A percentile compares a stretch with the other conserved stretches of the same genome.
These are phyloP conservation scores for Davidsoniella virescens DNA, from an alignment of 2,329 filamentous ascomycete genomes.

Conservation along the genomic window DNA sequence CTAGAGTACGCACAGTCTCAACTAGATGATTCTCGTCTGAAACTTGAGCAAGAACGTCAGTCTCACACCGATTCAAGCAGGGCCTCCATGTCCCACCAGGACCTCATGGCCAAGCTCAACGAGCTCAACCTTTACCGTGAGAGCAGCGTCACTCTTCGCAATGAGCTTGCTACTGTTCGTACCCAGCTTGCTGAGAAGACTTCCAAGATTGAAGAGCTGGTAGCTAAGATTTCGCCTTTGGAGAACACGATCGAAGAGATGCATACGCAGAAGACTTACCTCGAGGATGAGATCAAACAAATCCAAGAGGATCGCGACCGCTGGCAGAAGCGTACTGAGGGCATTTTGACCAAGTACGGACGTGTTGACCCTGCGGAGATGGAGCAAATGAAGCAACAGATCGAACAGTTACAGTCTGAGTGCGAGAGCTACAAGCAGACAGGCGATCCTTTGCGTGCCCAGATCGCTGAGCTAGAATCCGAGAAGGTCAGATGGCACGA, in stretches of 20 bases:
- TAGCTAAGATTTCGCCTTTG: constrained; percentile 62
- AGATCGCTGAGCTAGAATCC: constrained; percentile 36
- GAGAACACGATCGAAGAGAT: constrained; percentile 67
- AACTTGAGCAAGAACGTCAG: constrained; percentile 77
- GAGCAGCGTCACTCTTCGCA: constrained; percentile 79
- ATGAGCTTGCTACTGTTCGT: constrained; percentile 67
- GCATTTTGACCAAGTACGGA: constrained; percentile 91
- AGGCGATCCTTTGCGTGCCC: constrained; percentile 35
- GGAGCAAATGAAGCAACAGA: constrained; percentile 69
- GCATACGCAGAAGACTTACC: constrained; percentile 62
- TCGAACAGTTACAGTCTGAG: constrained; percentile 50
- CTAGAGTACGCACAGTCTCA: constrained; percentile 74
- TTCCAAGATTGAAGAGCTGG: constrained; percentile 56
- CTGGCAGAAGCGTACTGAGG: constrained; percentile 90
- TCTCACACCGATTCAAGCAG: constrained; percentile 57
- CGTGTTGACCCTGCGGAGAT: constrained; percentile 87
- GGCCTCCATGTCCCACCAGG: constrained; percentile 64
- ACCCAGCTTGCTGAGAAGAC: constrained; percentile 60
- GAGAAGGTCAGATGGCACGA: constrained; percentile 39
- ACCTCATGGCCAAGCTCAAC: constrained; percentile 86
- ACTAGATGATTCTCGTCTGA: constrained; percentile 74
- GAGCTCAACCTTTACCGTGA: constrained; percentile 93
- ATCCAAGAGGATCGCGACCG: constrained; percentile 82
- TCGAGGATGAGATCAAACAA: constrained; percentile 76
- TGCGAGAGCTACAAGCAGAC: constrained; percentile 38